Evolutionary conservation across 106 monocot species (phyloP), one percentile per base, ranked within the genome.

Genomic region (Apostasia ramifera): DNA sequence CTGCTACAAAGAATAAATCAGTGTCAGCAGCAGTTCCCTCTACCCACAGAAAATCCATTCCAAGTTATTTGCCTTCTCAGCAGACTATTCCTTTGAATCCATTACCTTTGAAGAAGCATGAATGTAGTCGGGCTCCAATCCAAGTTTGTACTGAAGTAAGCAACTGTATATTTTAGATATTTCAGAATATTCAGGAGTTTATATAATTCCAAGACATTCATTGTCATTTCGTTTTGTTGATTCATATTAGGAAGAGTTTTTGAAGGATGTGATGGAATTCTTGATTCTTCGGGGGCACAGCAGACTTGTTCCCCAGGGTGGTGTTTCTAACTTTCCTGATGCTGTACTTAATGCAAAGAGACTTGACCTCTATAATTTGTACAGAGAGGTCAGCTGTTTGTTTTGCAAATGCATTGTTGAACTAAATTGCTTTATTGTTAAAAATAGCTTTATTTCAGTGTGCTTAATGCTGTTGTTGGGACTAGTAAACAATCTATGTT

Each of bases 191-290:
- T 4, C 5, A 62, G 38, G 13, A 55, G 55, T 10, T n/a, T 2
- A 54, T 10, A 37, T 42, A 68, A 41, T 10, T 42, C 6, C 52
- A 52, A 52, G 52, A 42, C n/a, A 50, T n/a, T 5, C 5, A 57
- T 39, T 11, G 1, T 5, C 48, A 40, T 40, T 44, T 6, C n/a
- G 10, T 64, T 68, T 55, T 6, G 8, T 66, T 44, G n/a, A 51
- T 52, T 65, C 68, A 58, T 68, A 77, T 13, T 66, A 93, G 93
- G 93, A 89, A 66, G 93, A 93, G 49, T 93, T 93, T 61, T 64
- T 93, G 53, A 93, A 74, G 79, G 93, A 93, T 75, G 93, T 93
- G 4, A 93, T 93, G 86, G 76, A 89, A 45, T 93, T 93, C 73
- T 63, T 93, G 57, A 62, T 89, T 59, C 81, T 73, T 50, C 76